These are phyloP conservation scores for Fusarium dimerum DNA, from an alignment of 2,329 filamentous ascomycete species.

Conservation along the genomic window DNA sequence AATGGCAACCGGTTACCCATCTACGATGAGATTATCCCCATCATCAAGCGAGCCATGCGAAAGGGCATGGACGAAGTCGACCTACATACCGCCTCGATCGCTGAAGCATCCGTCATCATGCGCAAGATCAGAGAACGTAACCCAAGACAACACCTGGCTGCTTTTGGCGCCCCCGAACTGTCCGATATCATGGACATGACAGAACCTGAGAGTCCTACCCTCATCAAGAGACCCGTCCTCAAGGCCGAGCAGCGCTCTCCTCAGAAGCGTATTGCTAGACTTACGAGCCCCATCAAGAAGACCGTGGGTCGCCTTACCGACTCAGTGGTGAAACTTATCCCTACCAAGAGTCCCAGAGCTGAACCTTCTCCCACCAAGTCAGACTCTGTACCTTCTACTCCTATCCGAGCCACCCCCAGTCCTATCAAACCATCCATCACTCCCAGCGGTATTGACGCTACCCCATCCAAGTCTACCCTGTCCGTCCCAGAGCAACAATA, in stretches of 20 bases:
- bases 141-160: conserved; percentile 24
- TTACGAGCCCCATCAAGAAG: conserved; percentile 29
- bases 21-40: conserved; percentile 27
- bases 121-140: conserved; percentile 15
- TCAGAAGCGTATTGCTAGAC: conserved; percentile 31
- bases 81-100: conserved; percentile 28
- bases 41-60: conserved; percentile 25
- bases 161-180: conserved; percentile 25
- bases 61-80: conserved; percentile 26
- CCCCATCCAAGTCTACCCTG: conserved; percentile 9
- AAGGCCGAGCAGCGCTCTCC: conserved; percentile 32
- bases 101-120: conserved; percentile 24
- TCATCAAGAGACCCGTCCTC: conserved; percentile 21
- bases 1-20: conserved; percentile 30
- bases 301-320: conserved; percentile 29
- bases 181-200: conserved; percentile 31
- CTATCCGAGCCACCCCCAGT: conserved; percentile 18
- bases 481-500: conserved; percentile 2
- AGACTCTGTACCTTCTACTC: conserved; percentile 28
- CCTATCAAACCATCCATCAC: conserved; percentile 11
- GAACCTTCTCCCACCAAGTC: conserved; percentile 35
- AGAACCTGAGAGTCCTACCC: conserved; percentile 30
- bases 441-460: conserved; percentile 13
- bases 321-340: conserved; percentile 32
- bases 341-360: conserved; percentile 22